phyloP scores from a whole-genome alignment of 768 basidiomycete species.

The Aureoboletus auriporus region DNA sequence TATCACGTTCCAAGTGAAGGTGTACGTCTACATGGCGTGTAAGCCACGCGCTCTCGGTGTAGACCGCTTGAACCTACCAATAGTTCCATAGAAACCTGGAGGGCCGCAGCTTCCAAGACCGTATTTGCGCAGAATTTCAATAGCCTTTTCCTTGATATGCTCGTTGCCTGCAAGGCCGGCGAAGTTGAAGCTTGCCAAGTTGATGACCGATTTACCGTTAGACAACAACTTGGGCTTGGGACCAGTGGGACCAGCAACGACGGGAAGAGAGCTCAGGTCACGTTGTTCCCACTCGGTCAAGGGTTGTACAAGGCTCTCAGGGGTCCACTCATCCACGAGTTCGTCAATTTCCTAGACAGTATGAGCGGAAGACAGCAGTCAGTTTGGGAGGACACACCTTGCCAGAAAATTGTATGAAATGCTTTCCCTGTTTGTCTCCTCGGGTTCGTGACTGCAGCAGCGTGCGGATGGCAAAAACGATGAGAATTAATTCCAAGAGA shows the following conservation, averaged over 20 bases:
- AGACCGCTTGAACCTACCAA: conserved; percentile 53
- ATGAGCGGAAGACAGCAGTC: not conserved
- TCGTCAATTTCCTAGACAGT: conserved; percentile 84
- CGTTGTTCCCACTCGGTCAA: conserved; percentile 54
- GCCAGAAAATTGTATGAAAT: conserved; percentile 88
- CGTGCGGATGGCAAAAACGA: conserved; percentile 86
- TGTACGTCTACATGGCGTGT: conserved; percentile 69
- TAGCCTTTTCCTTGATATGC: conserved; percentile 76
- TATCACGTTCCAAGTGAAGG: conserved; percentile 80
- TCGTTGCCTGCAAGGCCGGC: conserved; percentile 87
- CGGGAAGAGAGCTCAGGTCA: conserved; percentile 71
- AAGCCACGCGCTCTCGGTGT: not conserved
- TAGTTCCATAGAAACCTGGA: conserved; percentile 93
- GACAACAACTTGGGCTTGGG: conserved; percentile 76
- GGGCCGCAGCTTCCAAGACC: conserved; percentile 96
- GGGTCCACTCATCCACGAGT: conserved; percentile 91
- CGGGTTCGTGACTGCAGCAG: conserved; percentile 87
- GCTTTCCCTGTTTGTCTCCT: conserved; percentile 76
- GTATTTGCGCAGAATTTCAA: conserved; percentile 82
- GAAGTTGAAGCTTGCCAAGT: conserved; percentile 91
- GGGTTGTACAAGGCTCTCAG: conserved; percentile 74
- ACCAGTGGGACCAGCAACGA: conserved; percentile 77
- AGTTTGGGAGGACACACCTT: conserved; percentile 52
- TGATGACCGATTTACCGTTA: conserved; percentile 71
- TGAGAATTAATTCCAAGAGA: conserved; percentile 81